A percentile compares a stretch with the other conserved stretches of the same genome.
Conservation (phyloP, 768 basidiomycete species). For the Termitomyces sp. region DNA sequence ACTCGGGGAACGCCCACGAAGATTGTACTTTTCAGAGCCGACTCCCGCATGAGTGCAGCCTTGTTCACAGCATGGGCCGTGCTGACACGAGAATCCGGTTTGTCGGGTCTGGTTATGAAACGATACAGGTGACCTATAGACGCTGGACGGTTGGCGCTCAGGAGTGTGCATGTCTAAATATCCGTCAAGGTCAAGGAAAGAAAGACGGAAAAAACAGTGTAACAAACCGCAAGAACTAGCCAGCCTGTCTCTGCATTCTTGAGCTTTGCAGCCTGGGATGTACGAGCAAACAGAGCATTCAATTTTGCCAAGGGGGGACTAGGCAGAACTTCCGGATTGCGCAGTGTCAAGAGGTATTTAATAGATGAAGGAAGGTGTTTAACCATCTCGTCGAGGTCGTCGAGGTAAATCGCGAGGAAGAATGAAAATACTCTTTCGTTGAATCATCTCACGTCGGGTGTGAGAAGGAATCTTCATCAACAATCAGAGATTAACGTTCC, state of each 20-base stretch:
- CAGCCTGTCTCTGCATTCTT: slow-evolving; percentile 71
- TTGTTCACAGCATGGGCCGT: slow-evolving; percentile 57
- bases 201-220: slow-evolving; percentile 3
- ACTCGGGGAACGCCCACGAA: slow-evolving; percentile 87
- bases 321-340: slow-evolving; percentile 54
- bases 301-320: slow-evolving; percentile 52
- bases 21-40: slow-evolving; percentile 83
- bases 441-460: not conserved
- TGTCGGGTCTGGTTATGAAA: slow-evolving; percentile 55
- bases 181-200: slow-evolving; percentile 7
- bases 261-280: slow-evolving; percentile 59
- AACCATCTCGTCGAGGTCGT: slow-evolving; percentile 29
- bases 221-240: slow-evolving; percentile 67
- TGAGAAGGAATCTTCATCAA: not conserved
- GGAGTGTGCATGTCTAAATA: slow-evolving; percentile 72
- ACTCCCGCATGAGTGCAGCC: slow-evolving; percentile 85
- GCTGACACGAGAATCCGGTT: slow-evolving; percentile 33
- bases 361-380: slow-evolving; percentile 55
- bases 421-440: not conserved
- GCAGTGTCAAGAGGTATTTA: slow-evolving; percentile 68
- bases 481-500: not conserved
- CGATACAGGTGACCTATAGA: slow-evolving; percentile 78
- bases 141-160: slow-evolving; percentile 78
- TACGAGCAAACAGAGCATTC: slow-evolving; percentile 49
- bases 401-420: not conserved